Evolutionary conservation across 208 protist genomes (phyloP), one percentile per base, ranked within the genome.

Genomic region (Endotrypanum monterogeii): DNA sequence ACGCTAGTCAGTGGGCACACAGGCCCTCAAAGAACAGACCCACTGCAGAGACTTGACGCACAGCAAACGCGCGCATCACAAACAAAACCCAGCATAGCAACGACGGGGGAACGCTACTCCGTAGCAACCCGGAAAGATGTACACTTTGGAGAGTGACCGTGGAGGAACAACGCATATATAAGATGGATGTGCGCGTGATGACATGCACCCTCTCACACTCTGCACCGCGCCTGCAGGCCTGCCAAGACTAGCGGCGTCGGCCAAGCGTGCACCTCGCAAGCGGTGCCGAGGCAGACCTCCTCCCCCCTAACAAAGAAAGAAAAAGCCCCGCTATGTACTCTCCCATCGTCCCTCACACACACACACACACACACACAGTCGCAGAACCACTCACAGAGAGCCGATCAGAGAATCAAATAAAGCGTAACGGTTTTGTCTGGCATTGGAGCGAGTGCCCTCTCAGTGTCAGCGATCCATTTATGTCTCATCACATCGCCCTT

Each of bases 381-480:
- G 51, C 51, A 55, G 51, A 16, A 55, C 51, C 6, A 55, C n/a
- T n/a, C 51, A n/a, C 51, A 55, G 51, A 55, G 51, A 55, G 12
- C 51, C 51, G 5, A 28, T 55, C 51, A 55, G 51, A 16, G 51
- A 55, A 25, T 55, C 51, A 55, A n/a, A 9, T 51, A 18, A 55
- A n/a, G 41, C 18, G 71, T 71, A 69, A 77, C 28, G 71, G 61
- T 68, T 5, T 65, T 63, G 68, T 73, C 68, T 73, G 35, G 20
- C 68, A 73, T 62, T 1, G 35, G 56, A n/a, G 51, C 1, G 55
- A 12, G 41, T 18, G 68, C 68, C 68, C 68, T 73, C 68, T 46
- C 9, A 73, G 32, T 25, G 68, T 73, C 68, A 63, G 51, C 68
- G 68, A 73, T 73, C 54, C 54, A 63, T 73, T 61, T 62, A 55